Evolutionary conservation across 768 basidiomycete species (phyloP), one percentile per base, ranked within the genome.

Genomic region (Agaricus blazei): DNA sequence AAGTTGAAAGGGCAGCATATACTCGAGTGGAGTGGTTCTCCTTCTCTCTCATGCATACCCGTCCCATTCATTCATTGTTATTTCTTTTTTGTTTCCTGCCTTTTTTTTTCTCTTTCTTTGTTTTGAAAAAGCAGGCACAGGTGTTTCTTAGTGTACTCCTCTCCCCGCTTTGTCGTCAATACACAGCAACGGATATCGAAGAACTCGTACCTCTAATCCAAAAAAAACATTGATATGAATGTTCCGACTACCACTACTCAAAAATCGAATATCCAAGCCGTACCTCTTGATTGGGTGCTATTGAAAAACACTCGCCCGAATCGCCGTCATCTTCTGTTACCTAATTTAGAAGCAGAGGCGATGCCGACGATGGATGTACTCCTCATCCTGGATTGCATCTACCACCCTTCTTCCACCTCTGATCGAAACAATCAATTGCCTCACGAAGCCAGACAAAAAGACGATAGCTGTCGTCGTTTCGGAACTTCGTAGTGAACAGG

Each of bases 401-500:
- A 91, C 59, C 86, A 92, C 57, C 87, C 76, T 93, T 24, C 73
- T 92, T 38, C 76, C 82, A 2, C 72, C 86, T 2, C 75, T 92
- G 24, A 71, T 91, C 1, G 70, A 77, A 12, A 82, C 88, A 1
- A 77, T 92, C 36, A 76, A 85, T 56, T 64, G 79, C 42, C 73
- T 88, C 19, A 62, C 83, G 0, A 73, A 69, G 0, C 70, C 79
- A 1, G 75, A 65, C 4, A 66, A 64, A 34, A 34, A 34, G 27
- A 87, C 88, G 0, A 71, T 74, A 37, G 84, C 84, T 0, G 58
- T 93, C 12, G 78, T 92, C 0, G 73, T 88, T 0, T 81, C 83
- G 6, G 90, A 92, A 64, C 72, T 93, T 4, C 77, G 90, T 26
- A 82, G 85, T 27, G 85, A 88, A 61, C 88, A 91, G 54, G 89